phyloP scores from a whole-genome alignment of 2,329 filamentous ascomycete species.

The Aureobasidium uvarum region DNA sequence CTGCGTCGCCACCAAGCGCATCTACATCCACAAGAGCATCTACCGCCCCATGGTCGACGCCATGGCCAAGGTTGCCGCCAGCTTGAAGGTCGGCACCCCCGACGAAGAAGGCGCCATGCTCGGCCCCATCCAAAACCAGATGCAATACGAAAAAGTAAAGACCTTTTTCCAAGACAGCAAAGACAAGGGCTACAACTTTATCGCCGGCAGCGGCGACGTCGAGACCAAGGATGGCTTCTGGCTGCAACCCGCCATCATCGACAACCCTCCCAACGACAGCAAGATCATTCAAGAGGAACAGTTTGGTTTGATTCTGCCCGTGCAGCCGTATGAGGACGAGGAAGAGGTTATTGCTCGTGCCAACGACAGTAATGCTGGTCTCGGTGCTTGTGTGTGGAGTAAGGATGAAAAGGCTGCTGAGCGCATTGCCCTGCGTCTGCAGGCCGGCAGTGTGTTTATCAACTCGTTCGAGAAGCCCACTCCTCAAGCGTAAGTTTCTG shows the following conservation, averaged over 20 bases:
- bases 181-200: slow-evolving; percentile 50
- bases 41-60: slow-evolving; percentile 50
- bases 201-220: slow-evolving; percentile 55
- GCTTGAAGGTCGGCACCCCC: slow-evolving; percentile 46
- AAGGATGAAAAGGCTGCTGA: slow-evolving; percentile 51
- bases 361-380: slow-evolving; percentile 52
- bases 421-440: slow-evolving; percentile 48
- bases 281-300: slow-evolving; percentile 51
- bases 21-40: slow-evolving; percentile 59
- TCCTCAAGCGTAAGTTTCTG: slow-evolving; percentile 40
- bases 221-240: slow-evolving; percentile 41
- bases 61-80: slow-evolving; percentile 48
- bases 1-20: slow-evolving; percentile 54
- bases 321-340: slow-evolving; percentile 48
- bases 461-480: slow-evolving; percentile 53
- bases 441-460: slow-evolving; percentile 58
- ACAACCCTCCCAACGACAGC: slow-evolving; percentile 45
- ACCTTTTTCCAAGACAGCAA: slow-evolving; percentile 42
- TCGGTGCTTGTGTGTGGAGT: slow-evolving; percentile 56
- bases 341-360: slow-evolving; percentile 50
- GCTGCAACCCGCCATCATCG: slow-evolving; percentile 48
- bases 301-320: slow-evolving; percentile 50
- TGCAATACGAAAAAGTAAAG: slow-evolving; percentile 56
- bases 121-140: slow-evolving; percentile 59
- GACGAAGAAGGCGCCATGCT: slow-evolving; percentile 49